Percentiles rank a stretch among this genome's conserved stretches.
These are phyloP conservation scores for Globisporangium solare DNA, from an alignment of 352 stramenopile genomes.

Conservation along the genomic window DNA sequence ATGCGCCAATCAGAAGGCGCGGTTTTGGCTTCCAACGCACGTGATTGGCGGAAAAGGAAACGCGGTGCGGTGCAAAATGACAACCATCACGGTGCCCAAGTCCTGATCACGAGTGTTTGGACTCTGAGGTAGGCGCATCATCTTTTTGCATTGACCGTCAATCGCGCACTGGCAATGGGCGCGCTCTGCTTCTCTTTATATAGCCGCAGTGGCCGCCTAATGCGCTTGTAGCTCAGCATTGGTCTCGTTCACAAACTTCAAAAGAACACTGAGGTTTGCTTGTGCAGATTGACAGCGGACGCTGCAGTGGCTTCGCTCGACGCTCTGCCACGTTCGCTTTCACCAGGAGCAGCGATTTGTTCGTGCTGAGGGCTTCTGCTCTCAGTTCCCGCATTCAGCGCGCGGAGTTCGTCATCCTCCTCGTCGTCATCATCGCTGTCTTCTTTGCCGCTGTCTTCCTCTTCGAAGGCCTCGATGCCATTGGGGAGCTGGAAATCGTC, in stretches of 20 bases:
- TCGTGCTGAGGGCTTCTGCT: background rate
- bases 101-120: background rate
- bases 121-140: no score
- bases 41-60: slow-evolving; percentile 2
- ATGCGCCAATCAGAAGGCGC: background rate
- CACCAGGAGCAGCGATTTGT: background rate
- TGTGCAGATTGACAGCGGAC: background rate
- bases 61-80: background rate
- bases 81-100: background rate
- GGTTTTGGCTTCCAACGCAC: background rate
- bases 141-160: no score
- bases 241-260: background rate
- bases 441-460: slow-evolving; percentile 16
- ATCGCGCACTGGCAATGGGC: background rate
- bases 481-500: slow-evolving; percentile 1
- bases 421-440: slow-evolving; percentile 10
- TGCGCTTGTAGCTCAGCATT: background rate
- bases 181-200: background rate
- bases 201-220: background rate
- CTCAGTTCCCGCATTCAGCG: background rate
- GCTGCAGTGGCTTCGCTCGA: background rate
- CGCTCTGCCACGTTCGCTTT: background rate
- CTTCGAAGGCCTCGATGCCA: slow-evolving; percentile 17
- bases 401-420: background rate
- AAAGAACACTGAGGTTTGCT: slow-evolving; percentile 18